Conservation (phyloP, 768 basidiomycete species). For the Lactarius trivialis region DNA sequence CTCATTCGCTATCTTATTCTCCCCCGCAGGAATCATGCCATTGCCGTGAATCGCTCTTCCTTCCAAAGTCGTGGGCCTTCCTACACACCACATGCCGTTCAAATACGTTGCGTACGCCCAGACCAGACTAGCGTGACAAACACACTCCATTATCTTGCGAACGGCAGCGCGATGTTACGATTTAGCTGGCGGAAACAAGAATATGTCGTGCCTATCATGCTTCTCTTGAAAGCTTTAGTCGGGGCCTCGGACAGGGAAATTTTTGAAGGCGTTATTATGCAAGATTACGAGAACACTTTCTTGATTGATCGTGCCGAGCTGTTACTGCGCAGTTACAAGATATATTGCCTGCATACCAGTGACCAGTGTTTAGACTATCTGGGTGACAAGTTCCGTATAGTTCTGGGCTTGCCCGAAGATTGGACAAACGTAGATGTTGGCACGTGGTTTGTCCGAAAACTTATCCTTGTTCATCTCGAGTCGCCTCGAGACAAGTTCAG, state of each 20-base stretch:
- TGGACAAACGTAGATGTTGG: conserved; percentile 83
- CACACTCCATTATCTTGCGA: conserved; percentile 94
- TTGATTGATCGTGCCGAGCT: conserved; percentile 95
- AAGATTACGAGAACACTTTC: conserved; percentile 95
- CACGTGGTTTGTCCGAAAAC: conserved; percentile 71
- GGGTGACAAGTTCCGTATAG: conserved; percentile 93
- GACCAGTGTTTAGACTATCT: conserved; percentile 91
- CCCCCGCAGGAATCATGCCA: conserved; percentile 92
- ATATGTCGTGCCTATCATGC: conserved; percentile 96
- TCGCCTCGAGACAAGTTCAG: conserved; percentile 89
- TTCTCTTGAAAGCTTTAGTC: conserved; percentile 89
- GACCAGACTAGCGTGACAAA: conserved; percentile 95
- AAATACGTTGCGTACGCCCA: conserved; percentile 88
- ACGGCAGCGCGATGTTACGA: conserved; percentile 93
- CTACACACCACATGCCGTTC: conserved; percentile 90
- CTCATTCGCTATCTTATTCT: conserved; percentile 96
- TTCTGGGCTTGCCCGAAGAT: conserved; percentile 87
- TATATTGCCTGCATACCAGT: conserved; percentile 79
- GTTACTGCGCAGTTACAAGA: conserved; percentile 90
- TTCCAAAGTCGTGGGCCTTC: conserved; percentile 91
- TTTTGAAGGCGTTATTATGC: conserved; percentile 93
- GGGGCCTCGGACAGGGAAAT: conserved; percentile 92
- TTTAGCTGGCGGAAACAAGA: conserved; percentile 98
- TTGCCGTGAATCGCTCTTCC: conserved; percentile 84
- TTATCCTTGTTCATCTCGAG: conserved; percentile 86